Percentiles rank a stretch among this genome's conserved stretches.
Evolutionary conservation across 2,329 filamentous ascomycete species (phyloP).

Genomic region (Venturia oleaginea): DNA sequence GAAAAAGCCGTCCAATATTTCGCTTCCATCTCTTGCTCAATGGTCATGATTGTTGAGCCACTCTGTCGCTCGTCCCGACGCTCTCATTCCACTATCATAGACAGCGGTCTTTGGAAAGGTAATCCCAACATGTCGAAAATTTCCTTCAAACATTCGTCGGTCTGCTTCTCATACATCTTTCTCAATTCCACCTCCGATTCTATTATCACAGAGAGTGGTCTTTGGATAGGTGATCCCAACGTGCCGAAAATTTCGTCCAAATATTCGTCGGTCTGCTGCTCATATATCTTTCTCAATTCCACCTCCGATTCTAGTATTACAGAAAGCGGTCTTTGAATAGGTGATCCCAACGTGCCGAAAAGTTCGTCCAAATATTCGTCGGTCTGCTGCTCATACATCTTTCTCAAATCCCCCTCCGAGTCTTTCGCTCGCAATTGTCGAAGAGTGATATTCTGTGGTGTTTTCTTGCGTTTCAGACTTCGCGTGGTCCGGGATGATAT

Average conservation of each 20-base stretch:
- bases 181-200: constrained; percentile 21
- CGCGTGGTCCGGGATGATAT: background rate
- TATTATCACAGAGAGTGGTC: background rate
- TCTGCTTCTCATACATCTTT: constrained; percentile 23
- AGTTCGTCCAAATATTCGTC: constrained; percentile 21
- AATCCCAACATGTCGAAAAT: background rate
- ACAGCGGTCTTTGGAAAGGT: background rate
- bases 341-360: background rate
- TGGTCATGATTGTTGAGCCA: background rate
- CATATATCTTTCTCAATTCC: constrained; percentile 24
- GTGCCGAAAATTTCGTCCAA: constrained; percentile 16
- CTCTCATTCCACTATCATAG: background rate
- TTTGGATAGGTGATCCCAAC: background rate
- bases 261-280: constrained; percentile 24
- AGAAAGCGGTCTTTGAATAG: background rate
- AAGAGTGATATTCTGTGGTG: constrained; percentile 23
- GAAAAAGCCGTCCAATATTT: background rate
- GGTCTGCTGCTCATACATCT: constrained; percentile 23
- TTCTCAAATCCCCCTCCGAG: constrained; percentile 26
- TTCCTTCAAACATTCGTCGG: constrained; percentile 22
- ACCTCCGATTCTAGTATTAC: constrained; percentile 12
- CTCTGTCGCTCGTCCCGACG: background rate
- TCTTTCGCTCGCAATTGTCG: constrained; percentile 26
- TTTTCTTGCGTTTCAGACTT: constrained; percentile 16
- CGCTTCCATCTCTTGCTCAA: background rate